Conservation (phyloP, 2,329 filamentous ascomycete species). For the Colletotrichum acutatum region DNA sequence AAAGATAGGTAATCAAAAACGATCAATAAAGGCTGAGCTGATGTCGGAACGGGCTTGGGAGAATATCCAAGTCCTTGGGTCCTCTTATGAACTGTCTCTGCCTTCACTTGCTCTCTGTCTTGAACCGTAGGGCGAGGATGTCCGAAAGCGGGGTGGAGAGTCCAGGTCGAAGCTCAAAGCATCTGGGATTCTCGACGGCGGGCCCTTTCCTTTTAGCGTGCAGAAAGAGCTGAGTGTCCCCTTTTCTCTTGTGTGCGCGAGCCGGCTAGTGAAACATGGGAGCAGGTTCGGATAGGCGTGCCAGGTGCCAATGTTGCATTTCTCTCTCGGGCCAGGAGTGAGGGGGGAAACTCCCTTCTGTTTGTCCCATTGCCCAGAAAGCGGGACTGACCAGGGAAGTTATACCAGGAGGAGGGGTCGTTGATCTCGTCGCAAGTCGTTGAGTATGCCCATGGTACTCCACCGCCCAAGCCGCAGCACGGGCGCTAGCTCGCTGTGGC, state of each 20-base stretch:
- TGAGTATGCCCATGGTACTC: not conserved
- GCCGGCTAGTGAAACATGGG: conserved; percentile 34
- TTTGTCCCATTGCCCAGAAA: not conserved
- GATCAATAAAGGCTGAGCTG: conserved; percentile 5
- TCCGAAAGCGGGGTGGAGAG: conserved; percentile 34
- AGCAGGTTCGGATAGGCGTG: conserved; percentile 6
- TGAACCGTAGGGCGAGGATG: conserved; percentile 14
- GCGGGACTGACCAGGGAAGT: conserved; percentile 29
- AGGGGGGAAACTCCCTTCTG: conserved; percentile 6
- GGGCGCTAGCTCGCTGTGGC: conserved; percentile 14
- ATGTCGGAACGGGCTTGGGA: conserved; percentile 5
- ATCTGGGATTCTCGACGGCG: conserved; percentile 30
- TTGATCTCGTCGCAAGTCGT: not conserved
- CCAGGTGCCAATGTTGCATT: conserved; percentile 30
- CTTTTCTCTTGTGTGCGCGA: conserved; percentile 29
- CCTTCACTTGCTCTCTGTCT: conserved; percentile 3
- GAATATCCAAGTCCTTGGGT: not conserved
- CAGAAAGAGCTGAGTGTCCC: conserved; percentile 25
- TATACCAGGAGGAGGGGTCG: conserved; percentile 14
- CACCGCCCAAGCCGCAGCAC: conserved; percentile 29
- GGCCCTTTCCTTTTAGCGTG: conserved; percentile 36
- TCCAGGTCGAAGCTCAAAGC: conserved; percentile 31
- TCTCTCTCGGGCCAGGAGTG: conserved; percentile 19
- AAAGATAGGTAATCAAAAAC: not conserved
- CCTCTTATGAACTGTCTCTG: conserved; percentile 10